These are phyloP conservation scores for Neospora caninum DNA, from an alignment of 169 alveolate species.

Conservation along the genomic window DNA sequence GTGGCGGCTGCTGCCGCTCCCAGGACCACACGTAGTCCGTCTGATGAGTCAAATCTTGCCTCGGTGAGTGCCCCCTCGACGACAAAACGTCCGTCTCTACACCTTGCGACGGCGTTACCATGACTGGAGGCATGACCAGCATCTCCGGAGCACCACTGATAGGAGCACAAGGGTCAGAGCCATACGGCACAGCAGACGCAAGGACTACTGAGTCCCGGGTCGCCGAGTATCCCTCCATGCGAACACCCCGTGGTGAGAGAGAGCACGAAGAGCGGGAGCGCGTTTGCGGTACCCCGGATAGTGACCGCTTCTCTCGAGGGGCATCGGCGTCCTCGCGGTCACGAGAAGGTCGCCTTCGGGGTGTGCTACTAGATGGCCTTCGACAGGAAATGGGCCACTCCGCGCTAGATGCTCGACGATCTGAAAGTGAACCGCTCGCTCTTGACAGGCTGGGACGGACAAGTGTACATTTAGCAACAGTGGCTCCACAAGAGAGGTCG, in stretches of 20 bases:
- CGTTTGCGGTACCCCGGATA: neutral
- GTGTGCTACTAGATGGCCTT: neutral
- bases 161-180: neutral
- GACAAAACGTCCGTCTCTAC: neutral
- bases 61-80: neutral
- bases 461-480: neutral
- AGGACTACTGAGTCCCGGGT: neutral
- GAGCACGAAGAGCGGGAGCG: neutral
- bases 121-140: neutral
- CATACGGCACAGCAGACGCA: too few relatives aligned
- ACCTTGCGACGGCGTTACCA: neutral
- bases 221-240: neutral
- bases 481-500: neutral
- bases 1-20: constrained; percentile 7
- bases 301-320: neutral
- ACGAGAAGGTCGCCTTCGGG: neutral
- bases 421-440: neutral
- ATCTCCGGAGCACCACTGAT: neutral
- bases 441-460: neutral
- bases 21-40: constrained; percentile 30
- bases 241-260: neutral
- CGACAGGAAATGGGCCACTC: neutral
- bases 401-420: too few relatives aligned
- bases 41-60: neutral
- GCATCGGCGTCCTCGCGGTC: neutral